phyloP scores from a whole-genome alignment of 2,329 filamentous ascomycete genomes.

The Cercospora canescens region DNA sequence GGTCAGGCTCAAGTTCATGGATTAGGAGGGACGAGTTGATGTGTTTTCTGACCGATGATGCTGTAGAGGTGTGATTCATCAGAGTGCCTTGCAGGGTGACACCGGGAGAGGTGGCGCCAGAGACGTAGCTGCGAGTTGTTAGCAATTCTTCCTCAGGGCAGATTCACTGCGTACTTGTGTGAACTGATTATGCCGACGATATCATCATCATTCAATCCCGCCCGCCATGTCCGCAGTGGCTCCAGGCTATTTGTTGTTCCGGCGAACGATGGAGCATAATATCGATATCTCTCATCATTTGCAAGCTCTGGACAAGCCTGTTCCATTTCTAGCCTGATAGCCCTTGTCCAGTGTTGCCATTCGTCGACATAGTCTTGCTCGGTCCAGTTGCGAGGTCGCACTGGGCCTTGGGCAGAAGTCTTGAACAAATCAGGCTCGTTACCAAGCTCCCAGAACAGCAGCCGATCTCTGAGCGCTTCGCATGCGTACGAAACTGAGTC shows the following conservation, averaged over 20 bases:
- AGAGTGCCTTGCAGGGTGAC: constrained; percentile 63
- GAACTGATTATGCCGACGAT: constrained; percentile 57
- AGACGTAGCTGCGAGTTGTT: constrained; percentile 56
- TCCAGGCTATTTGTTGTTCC: constrained; percentile 55
- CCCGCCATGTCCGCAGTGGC: constrained; percentile 52
- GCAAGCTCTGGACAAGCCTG: constrained; percentile 54
- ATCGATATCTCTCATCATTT: constrained; percentile 46
- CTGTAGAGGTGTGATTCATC: constrained; percentile 62
- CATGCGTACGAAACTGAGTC: constrained; percentile 60
- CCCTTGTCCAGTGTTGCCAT: constrained; percentile 57
- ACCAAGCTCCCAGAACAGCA: constrained; percentile 63
- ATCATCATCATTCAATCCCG: constrained; percentile 52
- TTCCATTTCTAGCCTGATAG: constrained; percentile 49
- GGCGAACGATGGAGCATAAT: constrained; percentile 60
- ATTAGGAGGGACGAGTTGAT: constrained; percentile 46
- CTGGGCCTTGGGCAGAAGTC: constrained; percentile 52
- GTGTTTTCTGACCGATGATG: constrained; percentile 51
- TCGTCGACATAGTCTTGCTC: constrained; percentile 58
- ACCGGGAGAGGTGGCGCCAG: constrained; percentile 58
- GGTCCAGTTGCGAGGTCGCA: constrained; percentile 55
- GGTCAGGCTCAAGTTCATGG: constrained; percentile 30
- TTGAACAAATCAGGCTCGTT: constrained; percentile 65
- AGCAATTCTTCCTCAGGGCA: not conserved
- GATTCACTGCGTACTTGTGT: constrained; percentile 53
- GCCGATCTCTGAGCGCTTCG: constrained; percentile 54